Evolutionary conservation across 345 rosid genomes (phyloP).

Genomic region (Populus euphratica): DNA sequence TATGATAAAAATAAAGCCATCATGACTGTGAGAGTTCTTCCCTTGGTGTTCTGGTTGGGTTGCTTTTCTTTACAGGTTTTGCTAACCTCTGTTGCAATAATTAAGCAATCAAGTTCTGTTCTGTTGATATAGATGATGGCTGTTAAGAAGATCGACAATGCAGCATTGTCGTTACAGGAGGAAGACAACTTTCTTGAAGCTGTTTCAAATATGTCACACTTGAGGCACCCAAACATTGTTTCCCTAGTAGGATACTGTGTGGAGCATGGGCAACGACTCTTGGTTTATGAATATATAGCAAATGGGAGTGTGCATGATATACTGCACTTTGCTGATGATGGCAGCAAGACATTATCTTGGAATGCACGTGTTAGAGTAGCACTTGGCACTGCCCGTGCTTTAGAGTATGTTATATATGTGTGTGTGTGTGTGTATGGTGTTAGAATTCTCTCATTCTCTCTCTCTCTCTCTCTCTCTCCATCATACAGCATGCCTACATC

Average conservation of each 20-base stretch:
- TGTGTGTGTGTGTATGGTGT: background rate
- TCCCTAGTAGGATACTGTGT: constrained; percentile 81
- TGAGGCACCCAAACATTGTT: constrained; percentile 91
- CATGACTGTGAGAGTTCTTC: background rate
- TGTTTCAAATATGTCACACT: constrained; percentile 83
- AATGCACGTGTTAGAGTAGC: constrained; percentile 98
- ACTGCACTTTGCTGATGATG: constrained; percentile 75
- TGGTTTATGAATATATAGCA: constrained; percentile 73
- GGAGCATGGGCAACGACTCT: constrained; percentile 94
- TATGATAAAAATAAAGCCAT: background rate
- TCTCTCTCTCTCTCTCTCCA: constrained; percentile 11
- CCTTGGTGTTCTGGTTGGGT: background rate
- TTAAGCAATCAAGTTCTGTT: constrained; percentile 14
- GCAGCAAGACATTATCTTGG: constrained; percentile 69
- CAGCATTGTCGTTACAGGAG: constrained; percentile 83
- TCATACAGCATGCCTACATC: background rate
- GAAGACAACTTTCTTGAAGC: constrained; percentile 94
- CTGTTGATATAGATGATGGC: constrained; percentile 59
- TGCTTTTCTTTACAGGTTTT: background rate
- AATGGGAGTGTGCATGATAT: constrained; percentile 83
- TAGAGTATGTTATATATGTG: constrained; percentile 68
- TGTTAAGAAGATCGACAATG: constrained; percentile 89
- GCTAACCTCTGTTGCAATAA: background rate
- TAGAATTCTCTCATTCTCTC: constrained; percentile 5
- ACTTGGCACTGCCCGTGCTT: constrained; percentile 91